Evolutionary conservation across 805 yeast species (phyloP).

Genomic region (Wickerhamiella shivajii): DNA sequence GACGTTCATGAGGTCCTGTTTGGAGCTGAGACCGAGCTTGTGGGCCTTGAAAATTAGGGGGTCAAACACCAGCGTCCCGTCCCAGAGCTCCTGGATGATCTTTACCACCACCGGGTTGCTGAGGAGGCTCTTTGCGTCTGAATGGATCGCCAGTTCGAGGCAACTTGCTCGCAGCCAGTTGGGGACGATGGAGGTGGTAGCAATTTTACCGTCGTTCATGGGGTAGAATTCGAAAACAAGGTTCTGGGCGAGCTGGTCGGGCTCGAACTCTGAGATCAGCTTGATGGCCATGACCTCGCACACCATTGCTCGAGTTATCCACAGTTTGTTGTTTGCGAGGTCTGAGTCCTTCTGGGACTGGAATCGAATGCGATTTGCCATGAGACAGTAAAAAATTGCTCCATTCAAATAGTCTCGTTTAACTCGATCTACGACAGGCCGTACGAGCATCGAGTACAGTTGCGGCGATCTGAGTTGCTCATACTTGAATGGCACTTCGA

Average conservation of each 20-base stretch:
- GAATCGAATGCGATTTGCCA: constrained; percentile 27
- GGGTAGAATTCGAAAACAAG: constrained; percentile 35
- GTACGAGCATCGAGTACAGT: constrained; percentile 32
- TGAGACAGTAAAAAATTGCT: constrained; percentile 28
- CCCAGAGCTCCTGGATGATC: constrained; percentile 35
- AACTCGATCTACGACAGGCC: constrained; percentile 32
- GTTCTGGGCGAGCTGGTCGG: constrained; percentile 31
- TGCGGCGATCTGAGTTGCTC: constrained; percentile 41
- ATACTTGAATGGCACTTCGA: constrained; percentile 33
- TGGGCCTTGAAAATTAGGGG: constrained; percentile 26
- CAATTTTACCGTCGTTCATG: constrained; percentile 24
- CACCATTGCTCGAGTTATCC: constrained; percentile 33
- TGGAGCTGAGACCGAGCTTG: constrained; percentile 16
- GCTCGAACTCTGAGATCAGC: constrained; percentile 31
- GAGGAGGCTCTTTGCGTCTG: constrained; percentile 38
- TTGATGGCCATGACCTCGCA: constrained; percentile 41
- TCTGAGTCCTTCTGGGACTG: constrained; percentile 22
- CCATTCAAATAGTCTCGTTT: constrained; percentile 16
- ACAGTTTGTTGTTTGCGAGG: constrained; percentile 24
- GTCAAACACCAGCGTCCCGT: constrained; percentile 34
- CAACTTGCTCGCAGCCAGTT: constrained; percentile 31
- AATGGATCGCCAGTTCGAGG: constrained; percentile 36
- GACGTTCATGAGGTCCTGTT: constrained; percentile 20
- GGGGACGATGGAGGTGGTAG: constrained; percentile 16
- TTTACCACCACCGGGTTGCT: constrained; percentile 38